phyloP scores from a whole-genome alignment of 2,329 filamentous ascomycete genomes.

The Mycosphaerella sp. region DNA sequence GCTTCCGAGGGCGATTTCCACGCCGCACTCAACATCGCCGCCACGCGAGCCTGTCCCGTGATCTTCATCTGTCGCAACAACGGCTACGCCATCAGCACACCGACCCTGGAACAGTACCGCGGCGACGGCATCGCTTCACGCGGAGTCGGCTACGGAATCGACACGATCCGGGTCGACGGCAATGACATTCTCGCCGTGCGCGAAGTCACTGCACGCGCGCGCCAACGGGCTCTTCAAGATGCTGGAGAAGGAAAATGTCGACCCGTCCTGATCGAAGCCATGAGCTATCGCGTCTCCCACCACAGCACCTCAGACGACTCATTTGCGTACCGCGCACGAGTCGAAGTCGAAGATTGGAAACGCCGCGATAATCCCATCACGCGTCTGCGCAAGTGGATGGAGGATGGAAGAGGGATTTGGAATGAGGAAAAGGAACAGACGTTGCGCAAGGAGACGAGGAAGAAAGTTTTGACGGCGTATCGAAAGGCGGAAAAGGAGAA shows the following conservation, averaged over 20 bases:
- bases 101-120: constrained; percentile 82
- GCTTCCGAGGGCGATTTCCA: constrained; percentile 91
- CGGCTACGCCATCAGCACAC: constrained; percentile 84
- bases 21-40: constrained; percentile 82
- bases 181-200: constrained; percentile 88
- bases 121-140: constrained; percentile 85
- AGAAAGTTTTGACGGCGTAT: constrained; percentile 78
- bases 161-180: constrained; percentile 87
- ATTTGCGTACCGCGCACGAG: constrained; percentile 86
- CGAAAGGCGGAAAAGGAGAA: constrained; percentile 73
- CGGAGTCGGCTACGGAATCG: constrained; percentile 86
- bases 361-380: constrained; percentile 82
- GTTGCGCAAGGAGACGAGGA: constrained; percentile 57
- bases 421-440: constrained; percentile 75
- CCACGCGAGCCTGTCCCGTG: constrained; percentile 78
- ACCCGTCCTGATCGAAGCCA: constrained; percentile 84
- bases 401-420: constrained; percentile 68
- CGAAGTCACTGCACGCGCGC: constrained; percentile 69
- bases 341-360: constrained; percentile 96
- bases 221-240: constrained; percentile 68
- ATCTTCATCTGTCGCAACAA: constrained; percentile 92
- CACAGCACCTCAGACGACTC: constrained; percentile 96
- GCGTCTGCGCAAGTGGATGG: constrained; percentile 82
- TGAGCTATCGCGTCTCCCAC: constrained; percentile 97
- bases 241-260: constrained; percentile 51